Evolutionary conservation across 805 yeast genomes (phyloP).

Genomic region (Saturnispora silvae): DNA sequence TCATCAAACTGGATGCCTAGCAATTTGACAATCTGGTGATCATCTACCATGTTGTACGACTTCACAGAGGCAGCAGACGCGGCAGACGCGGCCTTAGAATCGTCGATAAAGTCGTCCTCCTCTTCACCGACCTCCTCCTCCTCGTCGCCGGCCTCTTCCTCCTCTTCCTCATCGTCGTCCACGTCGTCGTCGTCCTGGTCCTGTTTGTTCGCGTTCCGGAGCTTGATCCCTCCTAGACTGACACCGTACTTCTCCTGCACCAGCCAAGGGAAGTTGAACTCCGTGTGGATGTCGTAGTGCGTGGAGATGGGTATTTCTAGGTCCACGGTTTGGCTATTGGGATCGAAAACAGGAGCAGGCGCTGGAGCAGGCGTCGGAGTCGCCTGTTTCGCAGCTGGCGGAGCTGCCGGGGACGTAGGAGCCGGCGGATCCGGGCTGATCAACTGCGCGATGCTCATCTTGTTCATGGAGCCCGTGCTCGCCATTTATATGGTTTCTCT

Average conservation of each 20-base stretch:
- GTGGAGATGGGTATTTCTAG: constrained; percentile 25
- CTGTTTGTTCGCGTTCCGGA: constrained; percentile 11
- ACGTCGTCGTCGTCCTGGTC: constrained; percentile 27
- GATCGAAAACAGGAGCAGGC: constrained; percentile 1
- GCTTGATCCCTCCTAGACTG: constrained; percentile 38
- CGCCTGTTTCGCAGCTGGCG: background rate
- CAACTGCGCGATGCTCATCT: too few relatives aligned
- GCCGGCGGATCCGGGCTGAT: too few relatives aligned
- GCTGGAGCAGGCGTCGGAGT: background rate
- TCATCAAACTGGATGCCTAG: constrained; percentile 22
- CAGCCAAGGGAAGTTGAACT: constrained; percentile 58
- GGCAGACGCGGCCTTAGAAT: background rate
- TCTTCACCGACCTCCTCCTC: constrained; percentile 34
- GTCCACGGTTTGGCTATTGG: background rate
- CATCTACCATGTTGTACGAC: too few relatives aligned
- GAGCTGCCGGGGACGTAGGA: too few relatives aligned
- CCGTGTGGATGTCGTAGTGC: constrained; percentile 48
- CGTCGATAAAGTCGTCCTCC: background rate
- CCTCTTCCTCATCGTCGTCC: constrained; percentile 20
- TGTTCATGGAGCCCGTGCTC: too few relatives aligned
- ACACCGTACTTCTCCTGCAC: constrained; percentile 79
- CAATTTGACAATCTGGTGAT: constrained; percentile 25
- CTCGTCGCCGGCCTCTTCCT: constrained; percentile 23
- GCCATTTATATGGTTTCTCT: too few relatives aligned
- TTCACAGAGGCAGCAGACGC: background rate